Evolutionary conservation across 164 flowering plant species (phyloP), one percentile per base, ranked within the genome.

Genomic region (Vitis vinifera): DNA sequence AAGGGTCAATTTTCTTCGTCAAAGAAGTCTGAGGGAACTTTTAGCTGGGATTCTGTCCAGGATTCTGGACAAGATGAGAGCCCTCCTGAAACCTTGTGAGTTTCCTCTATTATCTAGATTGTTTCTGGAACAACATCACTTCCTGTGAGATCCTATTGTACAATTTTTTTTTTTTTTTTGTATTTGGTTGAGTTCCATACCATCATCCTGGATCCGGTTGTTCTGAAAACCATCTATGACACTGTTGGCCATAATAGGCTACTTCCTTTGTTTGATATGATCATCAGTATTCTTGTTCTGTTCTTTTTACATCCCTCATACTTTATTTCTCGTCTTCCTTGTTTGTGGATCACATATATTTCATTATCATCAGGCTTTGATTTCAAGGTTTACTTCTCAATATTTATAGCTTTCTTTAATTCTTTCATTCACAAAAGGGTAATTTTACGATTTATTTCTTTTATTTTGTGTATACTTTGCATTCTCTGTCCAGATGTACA

Each of bases 1-100:
- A 85, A 82, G 73, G 92, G 92, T 13, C 89, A 85, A 73, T 88
- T 88, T 77, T 72, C 87, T 52, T 84, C 88, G 47, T 23, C 81
- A 1, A 84, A 81, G 71, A 80, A 68, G 65, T 47, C 73, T 16
- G 84, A 82, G 10, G 84, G 79, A 56, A 17, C 66, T 29, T 50
- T 55, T 51, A 67, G 75, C 50, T 80, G 73, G 73, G 74, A 79
- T 69, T 31, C 51, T 63, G 63, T 31, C 16, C 80, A 71, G 37
- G 88, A 81, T 64, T 76, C 85, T 8, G 79, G 74, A 19, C 84
- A 73, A 51, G 87, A 79, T 65, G 86, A 82, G 7, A 67, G 58
- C 61, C 71, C 61, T 8, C 49, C 58, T 12, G 85, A 83, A 73
- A 72, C 80, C 19, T 71, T 48, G 91, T 37, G 30, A 57, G 1